Evolutionary conservation across 768 basidiomycete species (phyloP).

Genomic region (Galerina sulciceps): DNA sequence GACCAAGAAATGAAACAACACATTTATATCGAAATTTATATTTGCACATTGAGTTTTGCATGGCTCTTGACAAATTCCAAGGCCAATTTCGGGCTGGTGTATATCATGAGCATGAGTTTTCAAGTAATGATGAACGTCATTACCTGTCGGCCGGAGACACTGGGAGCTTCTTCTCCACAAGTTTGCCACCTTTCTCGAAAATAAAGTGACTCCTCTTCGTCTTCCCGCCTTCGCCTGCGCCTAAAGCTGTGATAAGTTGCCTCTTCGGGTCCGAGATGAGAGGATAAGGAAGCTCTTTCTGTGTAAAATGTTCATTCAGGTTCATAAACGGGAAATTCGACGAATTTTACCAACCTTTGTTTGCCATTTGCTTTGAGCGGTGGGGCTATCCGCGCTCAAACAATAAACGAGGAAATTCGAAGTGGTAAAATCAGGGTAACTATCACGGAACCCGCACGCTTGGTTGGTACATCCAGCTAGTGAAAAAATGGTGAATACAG

Average conservation of each 20-base stretch:
- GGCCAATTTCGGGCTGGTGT: conserved; percentile 59
- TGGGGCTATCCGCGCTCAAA: conserved; percentile 76
- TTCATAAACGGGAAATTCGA: neutral
- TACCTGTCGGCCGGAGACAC: conserved; percentile 90
- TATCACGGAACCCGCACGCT: conserved; percentile 91
- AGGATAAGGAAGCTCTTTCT: conserved; percentile 87
- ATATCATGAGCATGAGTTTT: neutral
- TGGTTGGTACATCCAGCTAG: conserved; percentile 90
- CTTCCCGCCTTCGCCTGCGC: conserved; percentile 78
- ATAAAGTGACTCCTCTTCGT: conserved; percentile 94
- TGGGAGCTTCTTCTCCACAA: conserved; percentile 82
- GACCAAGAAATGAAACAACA: conserved; percentile 11
- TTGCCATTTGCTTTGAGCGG: conserved; percentile 84
- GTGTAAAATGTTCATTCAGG: conserved; percentile 1
- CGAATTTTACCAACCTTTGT: conserved; percentile 60
- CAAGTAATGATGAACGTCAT: neutral
- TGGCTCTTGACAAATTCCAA: conserved; percentile 69
- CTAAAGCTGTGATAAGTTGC: conserved; percentile 77
- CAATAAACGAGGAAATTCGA: conserved; percentile 80
- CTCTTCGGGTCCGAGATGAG: conserved; percentile 90
- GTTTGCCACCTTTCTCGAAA: conserved; percentile 89
- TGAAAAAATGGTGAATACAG: neutral
- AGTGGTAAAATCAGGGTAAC: conserved; percentile 74
- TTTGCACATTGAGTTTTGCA: conserved; percentile 2
- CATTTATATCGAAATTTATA: neutral